Conservation (phyloP, 257 asterid species). For the Nicotiana noctiflora region DNA sequence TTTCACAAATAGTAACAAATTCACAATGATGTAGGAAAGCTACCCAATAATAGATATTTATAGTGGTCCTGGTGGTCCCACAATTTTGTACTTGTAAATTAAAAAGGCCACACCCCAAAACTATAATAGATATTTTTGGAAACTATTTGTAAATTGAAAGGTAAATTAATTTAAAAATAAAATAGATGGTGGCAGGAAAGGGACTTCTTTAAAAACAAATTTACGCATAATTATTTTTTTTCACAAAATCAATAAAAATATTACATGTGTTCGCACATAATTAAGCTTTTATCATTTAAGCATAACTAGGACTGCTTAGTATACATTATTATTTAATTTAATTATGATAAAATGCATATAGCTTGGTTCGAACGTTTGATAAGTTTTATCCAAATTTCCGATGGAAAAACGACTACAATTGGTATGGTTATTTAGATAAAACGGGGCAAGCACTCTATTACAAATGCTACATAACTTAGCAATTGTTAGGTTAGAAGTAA, state of each 20-base stretch:
- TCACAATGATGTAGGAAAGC: slow-evolving; percentile 1
- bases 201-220: too few species aligned
- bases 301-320: neutral
- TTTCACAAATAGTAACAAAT: neutral
- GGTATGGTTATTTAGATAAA: neutral
- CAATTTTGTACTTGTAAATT: neutral
- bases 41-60: neutral
- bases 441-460: too few species aligned
- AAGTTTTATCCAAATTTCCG: neutral
- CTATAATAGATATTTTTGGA: too few species aligned
- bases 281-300: neutral
- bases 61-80: slow-evolving; percentile 9
- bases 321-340: too few species aligned
- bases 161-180: too few species aligned
- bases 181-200: too few species aligned
- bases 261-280: too few species aligned
- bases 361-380: neutral
- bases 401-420: neutral
- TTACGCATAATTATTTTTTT: too few species aligned
- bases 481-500: neutral
- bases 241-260: too few species aligned
- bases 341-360: neutral
- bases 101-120: neutral
- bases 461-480: neutral
- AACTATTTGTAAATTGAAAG: too few species aligned